A percentile compares a stretch with the other conserved stretches of the same genome.
phyloP scores from a whole-genome alignment of 768 basidiomycete species.

The Collybia mongolica region DNA sequence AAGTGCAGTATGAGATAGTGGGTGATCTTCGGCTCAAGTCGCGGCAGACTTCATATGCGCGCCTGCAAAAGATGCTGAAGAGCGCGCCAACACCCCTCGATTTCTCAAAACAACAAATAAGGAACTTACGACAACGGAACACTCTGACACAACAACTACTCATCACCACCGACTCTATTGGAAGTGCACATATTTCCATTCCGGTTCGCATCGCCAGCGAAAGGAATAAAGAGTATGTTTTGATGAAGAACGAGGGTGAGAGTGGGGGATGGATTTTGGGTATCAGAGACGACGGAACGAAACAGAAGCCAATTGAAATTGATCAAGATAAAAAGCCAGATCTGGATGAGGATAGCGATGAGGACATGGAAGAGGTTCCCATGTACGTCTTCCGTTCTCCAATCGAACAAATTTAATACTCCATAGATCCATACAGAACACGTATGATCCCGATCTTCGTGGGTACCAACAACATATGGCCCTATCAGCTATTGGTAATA shows the following conservation, averaged over 20 bases:
- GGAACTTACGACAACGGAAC: conserved; percentile 86
- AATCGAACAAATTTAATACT: background rate
- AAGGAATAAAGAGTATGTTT: conserved; percentile 90
- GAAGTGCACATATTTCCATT: conserved; percentile 85
- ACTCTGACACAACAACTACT: conserved; percentile 90
- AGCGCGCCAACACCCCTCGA: conserved; percentile 82
- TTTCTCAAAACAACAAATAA: conserved; percentile 96
- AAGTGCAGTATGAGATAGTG: conserved; percentile 97
- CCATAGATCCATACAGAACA: conserved; percentile 29
- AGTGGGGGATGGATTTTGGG: conserved; percentile 95
- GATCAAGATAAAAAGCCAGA: conserved; percentile 54
- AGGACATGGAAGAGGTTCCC: conserved; percentile 80
- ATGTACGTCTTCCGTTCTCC: conserved; percentile 48
- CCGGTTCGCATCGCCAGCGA: conserved; percentile 95
- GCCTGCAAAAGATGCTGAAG: conserved; percentile 87
- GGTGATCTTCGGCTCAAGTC: conserved; percentile 95
- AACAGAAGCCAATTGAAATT: conserved; percentile 82
- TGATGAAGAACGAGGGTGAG: conserved; percentile 86
- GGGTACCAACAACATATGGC: conserved; percentile 63
- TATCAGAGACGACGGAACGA: conserved; percentile 83
- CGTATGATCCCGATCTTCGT: conserved; percentile 60
- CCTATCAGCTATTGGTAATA: conserved; percentile 53
- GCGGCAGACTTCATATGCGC: conserved; percentile 88
- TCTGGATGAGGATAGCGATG: conserved; percentile 38
- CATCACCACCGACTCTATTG: conserved; percentile 89